Base-by-base conservation (phyloP, 495 filamentous ascomycete species). In the Articulospora tetracladia region DNA sequence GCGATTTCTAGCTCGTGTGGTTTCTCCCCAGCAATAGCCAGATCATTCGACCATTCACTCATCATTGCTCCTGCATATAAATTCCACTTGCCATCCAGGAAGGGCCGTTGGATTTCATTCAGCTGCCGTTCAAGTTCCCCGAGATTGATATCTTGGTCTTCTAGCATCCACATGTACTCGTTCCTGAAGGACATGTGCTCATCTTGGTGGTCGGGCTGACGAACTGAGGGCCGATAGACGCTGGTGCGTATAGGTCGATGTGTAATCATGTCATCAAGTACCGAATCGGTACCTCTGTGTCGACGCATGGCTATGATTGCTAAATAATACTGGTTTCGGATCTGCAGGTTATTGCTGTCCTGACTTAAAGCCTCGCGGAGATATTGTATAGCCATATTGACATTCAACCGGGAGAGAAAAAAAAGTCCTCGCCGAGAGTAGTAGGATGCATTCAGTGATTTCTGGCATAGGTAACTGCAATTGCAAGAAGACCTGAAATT, bases 21-120 rank as follows among this genome's bases (percentile, higher is more conserved):
- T 19, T n/a, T 44, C 39, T 44, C 15, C 39, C 39, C 39, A 3
- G 24, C 26, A 17, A 26, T 30, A 11, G 48, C 48, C 22, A 28
- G 2, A 10, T 26, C 66, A 56, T 56, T 46, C 20, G 54, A 56
- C 54, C 54, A 56, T 24, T 56, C 54, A 26, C 36, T 46, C 11
- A 47, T 15, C 17, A 17, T 17, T 17, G 3, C 39, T 15, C 8
- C 4, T 19, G 39, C 3, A 2, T n/a, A 32, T 15, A 36, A 12
- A 4, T 47, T 47, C 17, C 22, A 26, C 13, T 24, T 26, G 3
- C 11, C 20, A 25, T 26, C 36, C 27, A 41, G 24, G 11, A 17
- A 26, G 2, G 36, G 22, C 6, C 34, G 17, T 46, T 56, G 54
- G 25, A 46, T 7, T 28, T 56, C 32, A 27, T 41, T 25, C 1